Evolutionary conservation across 1,139 yeast species (phyloP).

Genomic region (Blastobotrys elegans): DNA sequence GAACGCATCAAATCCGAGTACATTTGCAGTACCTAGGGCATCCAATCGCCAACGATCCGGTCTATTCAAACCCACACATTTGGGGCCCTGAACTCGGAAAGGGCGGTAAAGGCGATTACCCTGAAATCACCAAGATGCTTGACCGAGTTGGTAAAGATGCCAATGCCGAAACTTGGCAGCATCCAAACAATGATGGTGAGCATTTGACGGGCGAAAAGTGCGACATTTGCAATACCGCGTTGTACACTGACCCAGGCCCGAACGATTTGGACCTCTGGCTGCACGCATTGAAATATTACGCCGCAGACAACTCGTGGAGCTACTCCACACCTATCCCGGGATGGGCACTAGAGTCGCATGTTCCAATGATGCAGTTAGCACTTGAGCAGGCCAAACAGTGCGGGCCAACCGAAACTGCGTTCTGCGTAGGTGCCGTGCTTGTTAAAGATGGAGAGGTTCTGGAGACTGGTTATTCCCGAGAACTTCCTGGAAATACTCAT

Average conservation of each 20-base stretch:
- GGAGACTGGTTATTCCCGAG: slow-evolving; percentile 83
- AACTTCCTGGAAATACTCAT: slow-evolving; percentile 92
- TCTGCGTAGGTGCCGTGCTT: slow-evolving; percentile 88
- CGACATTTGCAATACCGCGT: slow-evolving; percentile 59
- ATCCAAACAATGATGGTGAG: slow-evolving; percentile 46
- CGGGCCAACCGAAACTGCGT: slow-evolving; percentile 80
- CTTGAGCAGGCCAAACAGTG: slow-evolving; percentile 74
- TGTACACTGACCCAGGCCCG: slow-evolving; percentile 84
- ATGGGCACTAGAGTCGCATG: slow-evolving; percentile 71
- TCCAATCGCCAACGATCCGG: slow-evolving; percentile 94
- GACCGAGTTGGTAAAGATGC: slow-evolving; percentile 64
- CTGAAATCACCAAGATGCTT: slow-evolving; percentile 44
- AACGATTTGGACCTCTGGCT: slow-evolving; percentile 84
- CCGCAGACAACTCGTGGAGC: slow-evolving; percentile 59
- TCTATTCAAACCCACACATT: slow-evolving; percentile 60
- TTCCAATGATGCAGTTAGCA: slow-evolving; percentile 56
- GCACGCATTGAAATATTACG: slow-evolving; percentile 73
- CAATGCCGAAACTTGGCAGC: slow-evolving; percentile 65
- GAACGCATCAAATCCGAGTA: slow-evolving; percentile 93
- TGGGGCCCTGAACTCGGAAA: slow-evolving; percentile 69
- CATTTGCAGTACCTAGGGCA: slow-evolving; percentile 82
- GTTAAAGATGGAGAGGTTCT: slow-evolving; percentile 62
- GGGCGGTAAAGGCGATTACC: slow-evolving; percentile 46
- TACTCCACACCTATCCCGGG: slow-evolving; percentile 76
- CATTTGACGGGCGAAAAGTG: slow-evolving; percentile 54